These are phyloP conservation scores for Skeletonema tropicum DNA, from an alignment of 108 stramenopile species.

Conservation along the genomic window DNA sequence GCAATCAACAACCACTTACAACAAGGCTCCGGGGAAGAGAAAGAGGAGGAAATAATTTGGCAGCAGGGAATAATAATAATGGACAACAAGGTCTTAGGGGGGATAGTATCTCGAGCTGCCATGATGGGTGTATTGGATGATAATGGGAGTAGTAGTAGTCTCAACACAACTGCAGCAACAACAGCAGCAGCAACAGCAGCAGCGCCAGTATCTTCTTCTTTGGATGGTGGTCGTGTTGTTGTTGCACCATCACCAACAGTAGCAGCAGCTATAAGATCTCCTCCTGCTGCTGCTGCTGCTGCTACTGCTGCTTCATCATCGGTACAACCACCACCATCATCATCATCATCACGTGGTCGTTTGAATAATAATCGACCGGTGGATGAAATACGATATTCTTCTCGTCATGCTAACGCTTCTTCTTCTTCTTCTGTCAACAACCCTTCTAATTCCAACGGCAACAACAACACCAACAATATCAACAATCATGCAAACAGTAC, in stretches of 20 bases:
- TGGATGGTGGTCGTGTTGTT: not conserved
- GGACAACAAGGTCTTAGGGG: constrained; percentile 16
- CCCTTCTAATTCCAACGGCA: not conserved
- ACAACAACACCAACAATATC: not conserved
- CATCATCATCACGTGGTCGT: not conserved
- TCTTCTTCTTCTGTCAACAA: too few species aligned
- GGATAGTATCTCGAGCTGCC: not conserved
- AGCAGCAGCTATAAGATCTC: not conserved
- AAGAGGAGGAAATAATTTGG: not conserved
- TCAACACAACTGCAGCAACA: not conserved
- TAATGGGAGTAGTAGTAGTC: not conserved
- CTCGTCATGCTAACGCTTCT: too few species aligned
- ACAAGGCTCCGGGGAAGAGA: not conserved
- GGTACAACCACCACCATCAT: not conserved
- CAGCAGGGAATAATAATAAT: constrained; percentile 3
- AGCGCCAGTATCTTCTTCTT: too few species aligned
- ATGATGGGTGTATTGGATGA: not conserved
- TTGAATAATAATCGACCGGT: too few species aligned
- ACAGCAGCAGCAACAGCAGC: too few species aligned
- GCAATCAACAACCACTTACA: not conserved
- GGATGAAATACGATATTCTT: too few species aligned
- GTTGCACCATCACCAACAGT: not conserved
- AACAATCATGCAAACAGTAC: not conserved
- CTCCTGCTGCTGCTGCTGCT: not conserved
- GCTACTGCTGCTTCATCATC: not conserved